Evolutionary conservation across 805 yeast species (phyloP).

Genomic region (Myxozyma melibiosi): DNA sequence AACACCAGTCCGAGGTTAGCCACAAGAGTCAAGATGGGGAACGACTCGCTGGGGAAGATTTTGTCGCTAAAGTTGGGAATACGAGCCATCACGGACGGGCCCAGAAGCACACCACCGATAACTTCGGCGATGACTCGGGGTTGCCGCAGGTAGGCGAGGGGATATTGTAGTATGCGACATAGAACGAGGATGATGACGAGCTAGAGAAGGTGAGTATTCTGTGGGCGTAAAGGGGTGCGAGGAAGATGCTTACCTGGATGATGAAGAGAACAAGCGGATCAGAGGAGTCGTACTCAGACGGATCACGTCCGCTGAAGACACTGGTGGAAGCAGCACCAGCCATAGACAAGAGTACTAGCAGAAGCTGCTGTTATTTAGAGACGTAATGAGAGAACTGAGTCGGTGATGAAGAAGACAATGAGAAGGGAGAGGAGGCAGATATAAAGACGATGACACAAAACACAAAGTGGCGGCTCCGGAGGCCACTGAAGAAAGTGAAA

Average conservation of each 20-base stretch:
- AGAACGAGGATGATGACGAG: slow-evolving; percentile 46
- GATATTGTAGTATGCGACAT: slow-evolving; percentile 63
- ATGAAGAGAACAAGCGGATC: slow-evolving; percentile 70
- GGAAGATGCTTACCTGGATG: slow-evolving; percentile 59
- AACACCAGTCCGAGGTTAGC: slow-evolving; percentile 77
- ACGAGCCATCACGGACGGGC: slow-evolving; percentile 74
- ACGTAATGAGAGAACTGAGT: too few species aligned
- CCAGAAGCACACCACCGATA: slow-evolving; percentile 70
- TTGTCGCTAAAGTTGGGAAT: slow-evolving; percentile 66
- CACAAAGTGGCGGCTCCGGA: too few species aligned
- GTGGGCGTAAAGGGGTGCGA: background rate
- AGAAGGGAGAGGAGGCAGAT: too few species aligned
- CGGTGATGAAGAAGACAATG: too few species aligned
- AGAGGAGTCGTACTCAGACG: slow-evolving; percentile 58
- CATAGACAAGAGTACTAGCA: background rate
- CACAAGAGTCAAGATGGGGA: slow-evolving; percentile 63
- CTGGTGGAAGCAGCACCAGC: slow-evolving; percentile 48
- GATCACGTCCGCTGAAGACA: slow-evolving; percentile 70
- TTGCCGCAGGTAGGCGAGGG: slow-evolving; percentile 63
- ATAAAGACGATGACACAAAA: too few species aligned
- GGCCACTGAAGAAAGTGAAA: too few species aligned
- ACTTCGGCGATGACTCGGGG: slow-evolving; percentile 85
- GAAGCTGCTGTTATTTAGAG: too few species aligned
- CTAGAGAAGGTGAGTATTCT: slow-evolving; percentile 40
- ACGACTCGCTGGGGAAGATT: slow-evolving; percentile 66